A percentile compares a stretch with the other conserved stretches of the same genome.
phyloP scores from a whole-genome alignment of 352 stramenopile species.

The Pythium insidiosum region DNA sequence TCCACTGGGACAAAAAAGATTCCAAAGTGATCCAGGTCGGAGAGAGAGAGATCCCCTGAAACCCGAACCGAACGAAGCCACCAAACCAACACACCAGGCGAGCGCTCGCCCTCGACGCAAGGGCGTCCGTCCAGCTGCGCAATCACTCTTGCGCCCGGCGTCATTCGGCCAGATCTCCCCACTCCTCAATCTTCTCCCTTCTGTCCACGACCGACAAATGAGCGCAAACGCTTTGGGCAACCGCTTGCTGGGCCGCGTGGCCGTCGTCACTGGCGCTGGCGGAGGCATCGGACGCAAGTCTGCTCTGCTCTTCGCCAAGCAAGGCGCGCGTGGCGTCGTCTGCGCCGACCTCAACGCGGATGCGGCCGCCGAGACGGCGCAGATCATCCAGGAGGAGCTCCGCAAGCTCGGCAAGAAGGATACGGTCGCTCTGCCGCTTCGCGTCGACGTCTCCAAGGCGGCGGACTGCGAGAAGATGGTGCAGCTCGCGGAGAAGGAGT shows the following conservation, averaged over 20 bases:
- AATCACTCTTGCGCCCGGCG: no score
- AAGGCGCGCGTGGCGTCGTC: conserved; percentile 69
- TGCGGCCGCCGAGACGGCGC: conserved; percentile 50
- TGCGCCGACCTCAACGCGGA: conserved; percentile 74
- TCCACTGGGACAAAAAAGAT: no score
- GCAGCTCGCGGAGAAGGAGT: conserved; percentile 66
- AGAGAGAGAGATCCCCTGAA: no score
- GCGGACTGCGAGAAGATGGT: conserved; percentile 72
- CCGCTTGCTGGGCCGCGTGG: conserved; percentile 63
- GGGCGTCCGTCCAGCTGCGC: no score
- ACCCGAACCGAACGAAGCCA: no score
- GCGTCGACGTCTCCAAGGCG: conserved; percentile 71
- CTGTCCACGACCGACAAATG: no score
- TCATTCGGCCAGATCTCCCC: no score
- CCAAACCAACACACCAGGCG: no score
- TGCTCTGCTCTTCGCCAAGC: conserved; percentile 75
- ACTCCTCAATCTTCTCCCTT: no score
- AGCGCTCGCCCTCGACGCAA: no score
- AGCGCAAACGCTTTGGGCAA: conserved; percentile 44
- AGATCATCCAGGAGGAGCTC: conserved; percentile 60
- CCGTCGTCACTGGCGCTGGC: conserved; percentile 76
- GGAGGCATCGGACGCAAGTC: conserved; percentile 79
- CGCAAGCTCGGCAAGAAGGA: conserved; percentile 40
- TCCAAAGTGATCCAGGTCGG: no score
- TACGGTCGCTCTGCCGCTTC: conserved; percentile 41